Conservation (phyloP, 768 basidiomycete species). For the Lactarius tabidus region DNA sequence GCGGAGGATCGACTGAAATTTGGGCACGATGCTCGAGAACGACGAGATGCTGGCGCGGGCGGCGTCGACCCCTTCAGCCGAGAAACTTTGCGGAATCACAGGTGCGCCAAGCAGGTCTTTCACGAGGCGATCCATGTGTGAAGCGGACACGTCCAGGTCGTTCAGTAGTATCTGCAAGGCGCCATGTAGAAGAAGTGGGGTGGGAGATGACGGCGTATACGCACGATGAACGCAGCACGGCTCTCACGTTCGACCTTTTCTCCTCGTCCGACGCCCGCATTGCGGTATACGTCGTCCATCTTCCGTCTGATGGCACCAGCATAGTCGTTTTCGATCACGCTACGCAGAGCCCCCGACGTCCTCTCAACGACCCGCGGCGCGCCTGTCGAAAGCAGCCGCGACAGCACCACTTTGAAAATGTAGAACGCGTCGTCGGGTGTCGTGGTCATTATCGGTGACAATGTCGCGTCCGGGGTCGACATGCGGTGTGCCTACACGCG, state of each 20-base stretch:
- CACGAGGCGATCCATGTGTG: conserved; percentile 80
- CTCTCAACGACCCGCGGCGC: conserved; percentile 54
- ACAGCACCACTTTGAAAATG: conserved; percentile 80
- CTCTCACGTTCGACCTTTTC: conserved; percentile 83
- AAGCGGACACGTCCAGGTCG: conserved; percentile 89
- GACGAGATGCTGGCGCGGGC: conserved; percentile 48
- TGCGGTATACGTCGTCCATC: conserved; percentile 83
- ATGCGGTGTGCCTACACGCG: conserved; percentile 74
- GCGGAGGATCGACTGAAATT: conserved; percentile 69
- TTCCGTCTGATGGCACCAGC: conserved; percentile 75
- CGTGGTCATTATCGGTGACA: conserved; percentile 62
- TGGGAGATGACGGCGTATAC: conserved; percentile 31
- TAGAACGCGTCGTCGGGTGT: conserved; percentile 95
- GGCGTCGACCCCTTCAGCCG: conserved; percentile 48
- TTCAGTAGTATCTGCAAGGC: conserved; percentile 76
- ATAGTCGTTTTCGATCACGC: conserved; percentile 81
- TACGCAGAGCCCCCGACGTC: conserved; percentile 59
- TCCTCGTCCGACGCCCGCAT: conserved; percentile 44
- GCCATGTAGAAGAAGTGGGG: neutral
- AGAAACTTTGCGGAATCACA: conserved; percentile 62
- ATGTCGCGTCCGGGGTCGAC: conserved; percentile 66
- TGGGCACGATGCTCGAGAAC: conserved; percentile 52
- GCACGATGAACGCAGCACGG: conserved; percentile 74
- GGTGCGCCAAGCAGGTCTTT: conserved; percentile 57
- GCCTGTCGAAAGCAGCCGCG: conserved; percentile 75